Percentiles rank a stretch among this genome's conserved stretches.
phyloP scores from a whole-genome alignment of 2,329 filamentous ascomycete species.

The Teratosphaeria epicoccoides region DNA sequence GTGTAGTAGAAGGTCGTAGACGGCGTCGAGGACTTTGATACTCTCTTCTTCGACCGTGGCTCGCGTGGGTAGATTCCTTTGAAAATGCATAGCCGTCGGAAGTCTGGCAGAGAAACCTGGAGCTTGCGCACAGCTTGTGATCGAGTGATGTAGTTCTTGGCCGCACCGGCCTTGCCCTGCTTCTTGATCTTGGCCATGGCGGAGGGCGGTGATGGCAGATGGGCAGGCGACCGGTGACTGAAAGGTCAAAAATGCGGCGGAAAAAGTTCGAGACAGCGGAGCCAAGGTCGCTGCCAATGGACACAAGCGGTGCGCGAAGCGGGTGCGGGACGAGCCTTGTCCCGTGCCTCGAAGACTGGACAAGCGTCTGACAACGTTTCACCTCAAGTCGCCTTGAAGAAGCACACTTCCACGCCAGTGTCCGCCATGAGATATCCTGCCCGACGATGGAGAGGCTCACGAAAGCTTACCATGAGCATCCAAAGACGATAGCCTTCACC shows the following conservation, averaged over 20 bases:
- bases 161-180: slow-evolving; percentile 49
- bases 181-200: slow-evolving; percentile 1
- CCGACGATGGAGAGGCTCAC: slow-evolving; percentile 6
- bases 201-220: not conserved
- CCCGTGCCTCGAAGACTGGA: not conserved
- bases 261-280: not conserved
- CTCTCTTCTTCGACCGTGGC: slow-evolving; percentile 94
- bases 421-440: not conserved
- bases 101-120: slow-evolving; percentile 92
- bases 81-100: slow-evolving; percentile 97
- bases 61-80: slow-evolving; percentile 98
- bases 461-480: slow-evolving; percentile 23
- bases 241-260: not conserved
- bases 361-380: not conserved
- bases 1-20: slow-evolving; percentile 87
- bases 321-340: not conserved
- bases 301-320: not conserved
- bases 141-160: slow-evolving; percentile 96
- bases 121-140: slow-evolving; percentile 96
- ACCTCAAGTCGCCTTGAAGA: not conserved
- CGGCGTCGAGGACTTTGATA: slow-evolving; percentile 76
- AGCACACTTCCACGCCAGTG: not conserved
- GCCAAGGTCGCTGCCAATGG: too few relatives aligned
- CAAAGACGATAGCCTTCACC: slow-evolving; percentile 57
- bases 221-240: not conserved